phyloP scores from a whole-genome alignment of 257 asterid genomes.

The Datura wrightii region DNA sequence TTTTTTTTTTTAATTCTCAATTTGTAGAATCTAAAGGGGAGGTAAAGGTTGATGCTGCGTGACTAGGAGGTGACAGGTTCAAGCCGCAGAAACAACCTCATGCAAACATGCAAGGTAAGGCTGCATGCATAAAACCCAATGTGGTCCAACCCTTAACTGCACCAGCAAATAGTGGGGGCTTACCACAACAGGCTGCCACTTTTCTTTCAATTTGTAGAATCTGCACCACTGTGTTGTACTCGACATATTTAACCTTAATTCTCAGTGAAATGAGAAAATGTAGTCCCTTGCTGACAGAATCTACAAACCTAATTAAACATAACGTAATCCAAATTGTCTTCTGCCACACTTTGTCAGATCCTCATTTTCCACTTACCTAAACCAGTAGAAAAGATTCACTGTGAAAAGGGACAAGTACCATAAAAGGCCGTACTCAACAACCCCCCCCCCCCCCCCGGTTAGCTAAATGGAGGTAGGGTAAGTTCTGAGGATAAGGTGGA shows the following conservation, averaged over 20 bases:
- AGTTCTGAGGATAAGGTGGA: neutral
- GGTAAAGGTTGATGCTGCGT: neutral
- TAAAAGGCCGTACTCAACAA: neutral
- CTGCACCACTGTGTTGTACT: neutral
- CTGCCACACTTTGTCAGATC: neutral
- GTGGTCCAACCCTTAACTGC: neutral
- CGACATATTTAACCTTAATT: neutral
- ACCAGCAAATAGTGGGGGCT: neutral
- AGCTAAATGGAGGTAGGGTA: neutral
- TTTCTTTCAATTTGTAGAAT: neutral
- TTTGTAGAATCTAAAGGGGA: neutral
- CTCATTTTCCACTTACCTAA: neutral
- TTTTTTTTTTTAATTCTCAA: neutral
- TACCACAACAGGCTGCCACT: neutral
- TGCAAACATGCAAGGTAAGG: neutral
- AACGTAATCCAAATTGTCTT: neutral
- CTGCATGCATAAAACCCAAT: neutral
- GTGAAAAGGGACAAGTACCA: neutral
- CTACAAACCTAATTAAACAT: neutral
- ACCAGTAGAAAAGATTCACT: neutral
- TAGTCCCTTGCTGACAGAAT: neutral
- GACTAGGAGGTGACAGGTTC: neutral
- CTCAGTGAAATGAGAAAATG: neutral
- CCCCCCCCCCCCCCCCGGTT: neutral
- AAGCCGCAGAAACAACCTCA: neutral